phyloP scores from a whole-genome alignment of 768 basidiomycete genomes.

The Tricholoma matsutake region DNA sequence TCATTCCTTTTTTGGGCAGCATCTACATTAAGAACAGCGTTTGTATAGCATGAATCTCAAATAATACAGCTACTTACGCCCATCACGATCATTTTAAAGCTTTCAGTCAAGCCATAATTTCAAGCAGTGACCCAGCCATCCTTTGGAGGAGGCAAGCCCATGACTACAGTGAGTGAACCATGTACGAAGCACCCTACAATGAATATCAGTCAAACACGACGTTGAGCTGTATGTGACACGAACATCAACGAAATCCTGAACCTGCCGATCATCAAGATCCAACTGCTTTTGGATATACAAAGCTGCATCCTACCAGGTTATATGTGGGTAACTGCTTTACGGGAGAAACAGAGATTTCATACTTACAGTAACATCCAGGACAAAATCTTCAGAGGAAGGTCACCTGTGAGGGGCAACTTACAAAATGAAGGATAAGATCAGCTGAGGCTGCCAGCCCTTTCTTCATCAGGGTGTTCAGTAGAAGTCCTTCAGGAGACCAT shows the following conservation, averaged over 20 bases:
- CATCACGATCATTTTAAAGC: background rate
- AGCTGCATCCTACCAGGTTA: background rate
- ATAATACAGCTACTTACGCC: background rate
- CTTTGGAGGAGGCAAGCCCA: constrained; percentile 41
- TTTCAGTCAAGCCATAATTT: constrained; percentile 43
- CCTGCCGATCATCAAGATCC: background rate
- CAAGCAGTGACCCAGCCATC: constrained; percentile 33
- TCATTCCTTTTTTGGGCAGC: background rate
- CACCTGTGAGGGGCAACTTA: too few species aligned
- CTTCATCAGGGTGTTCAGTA: too few species aligned
- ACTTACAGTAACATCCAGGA: background rate
- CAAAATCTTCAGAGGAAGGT: background rate
- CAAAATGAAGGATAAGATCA: too few species aligned
- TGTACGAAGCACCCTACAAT: background rate
- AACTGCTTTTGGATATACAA: background rate
- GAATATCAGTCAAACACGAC: background rate
- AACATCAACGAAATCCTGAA: background rate
- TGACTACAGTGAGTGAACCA: constrained; percentile 26
- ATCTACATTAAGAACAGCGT: background rate
- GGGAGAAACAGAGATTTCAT: background rate
- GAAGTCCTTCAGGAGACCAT: too few species aligned
- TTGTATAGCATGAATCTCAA: background rate
- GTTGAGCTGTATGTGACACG: background rate
- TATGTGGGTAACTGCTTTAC: background rate
- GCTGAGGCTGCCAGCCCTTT: too few species aligned